Conservation (phyloP, 805 yeast genomes). For the Clavispora santaluciae region DNA sequence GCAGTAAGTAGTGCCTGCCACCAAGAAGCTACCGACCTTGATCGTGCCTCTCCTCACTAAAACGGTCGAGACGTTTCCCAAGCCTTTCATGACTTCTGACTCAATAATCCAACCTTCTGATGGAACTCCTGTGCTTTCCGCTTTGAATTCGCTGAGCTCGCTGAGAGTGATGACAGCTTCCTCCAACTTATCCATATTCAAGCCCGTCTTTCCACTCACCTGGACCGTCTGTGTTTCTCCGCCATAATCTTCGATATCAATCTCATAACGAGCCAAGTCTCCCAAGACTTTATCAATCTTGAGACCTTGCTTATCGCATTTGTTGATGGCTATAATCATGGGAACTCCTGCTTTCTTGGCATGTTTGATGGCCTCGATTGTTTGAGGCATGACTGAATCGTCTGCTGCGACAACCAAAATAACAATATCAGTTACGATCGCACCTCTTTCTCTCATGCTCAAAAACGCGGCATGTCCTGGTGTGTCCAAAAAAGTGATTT, state of each 20-base stretch:
- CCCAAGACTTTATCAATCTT: constrained; percentile 71
- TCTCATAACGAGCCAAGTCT: constrained; percentile 71
- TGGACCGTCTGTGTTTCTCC: constrained; percentile 89
- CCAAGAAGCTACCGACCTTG: constrained; percentile 63
- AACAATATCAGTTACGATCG: constrained; percentile 87
- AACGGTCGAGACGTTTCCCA: constrained; percentile 84
- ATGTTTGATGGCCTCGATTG: constrained; percentile 91
- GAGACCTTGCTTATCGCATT: constrained; percentile 78
- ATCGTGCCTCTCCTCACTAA: constrained; percentile 76
- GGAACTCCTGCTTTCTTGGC: constrained; percentile 79
- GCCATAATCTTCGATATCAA: constrained; percentile 88
- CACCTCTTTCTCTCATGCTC: constrained; percentile 96
- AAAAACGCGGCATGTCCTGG: constrained; percentile 98
- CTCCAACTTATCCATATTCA: constrained; percentile 84
- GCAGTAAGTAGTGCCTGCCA: constrained; percentile 85
- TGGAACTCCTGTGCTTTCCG: constrained; percentile 47
- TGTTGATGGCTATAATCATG: constrained; percentile 86
- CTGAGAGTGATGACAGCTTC: constrained; percentile 83
- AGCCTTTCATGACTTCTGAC: constrained; percentile 72
- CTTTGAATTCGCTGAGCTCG: constrained; percentile 74
- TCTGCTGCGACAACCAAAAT: constrained; percentile 94
- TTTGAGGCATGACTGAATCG: constrained; percentile 97
- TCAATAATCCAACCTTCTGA: constrained; percentile 89
- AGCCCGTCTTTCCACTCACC: constrained; percentile 85
- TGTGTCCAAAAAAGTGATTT: constrained; percentile 88